phyloP scores from a whole-genome alignment of 2,329 filamentous ascomycete genomes.

The Penicillium digitatum region DNA sequence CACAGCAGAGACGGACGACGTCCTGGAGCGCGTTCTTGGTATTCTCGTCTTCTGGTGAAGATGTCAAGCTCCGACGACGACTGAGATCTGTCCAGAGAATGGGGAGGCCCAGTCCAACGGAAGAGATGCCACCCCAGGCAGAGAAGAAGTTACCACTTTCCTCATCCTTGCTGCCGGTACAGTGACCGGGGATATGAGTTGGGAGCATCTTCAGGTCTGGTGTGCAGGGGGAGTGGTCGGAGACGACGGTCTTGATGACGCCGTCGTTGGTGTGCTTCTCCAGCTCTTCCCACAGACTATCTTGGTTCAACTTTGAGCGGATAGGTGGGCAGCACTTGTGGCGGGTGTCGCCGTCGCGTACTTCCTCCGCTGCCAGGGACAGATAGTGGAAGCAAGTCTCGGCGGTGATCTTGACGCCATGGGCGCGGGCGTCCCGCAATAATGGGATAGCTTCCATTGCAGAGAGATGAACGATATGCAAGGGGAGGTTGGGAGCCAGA shows the following conservation, averaged over 20 bases:
- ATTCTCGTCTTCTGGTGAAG: slow-evolving; percentile 39
- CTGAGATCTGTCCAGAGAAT: slow-evolving; percentile 79
- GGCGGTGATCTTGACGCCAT: slow-evolving; percentile 80
- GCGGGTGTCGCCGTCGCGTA: slow-evolving; percentile 78
- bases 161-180: slow-evolving; percentile 31
- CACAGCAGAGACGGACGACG: slow-evolving; percentile 78
- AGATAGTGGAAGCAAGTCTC: slow-evolving; percentile 97
- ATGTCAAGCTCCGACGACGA: slow-evolving; percentile 51
- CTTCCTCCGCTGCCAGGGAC: slow-evolving; percentile 74
- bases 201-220: slow-evolving; percentile 89
- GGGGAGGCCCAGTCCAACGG: slow-evolving; percentile 84
- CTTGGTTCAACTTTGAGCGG: slow-evolving; percentile 73
- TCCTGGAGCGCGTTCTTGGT: slow-evolving; percentile 62
- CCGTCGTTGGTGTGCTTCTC: slow-evolving; percentile 57
- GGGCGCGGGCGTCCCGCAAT: slow-evolving; percentile 65
- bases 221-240: slow-evolving; percentile 94
- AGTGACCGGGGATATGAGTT: slow-evolving; percentile 56
- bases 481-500: slow-evolving; percentile 72
- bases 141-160: slow-evolving; percentile 81
- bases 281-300: slow-evolving; percentile 82
- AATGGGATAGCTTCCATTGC: slow-evolving; percentile 84
- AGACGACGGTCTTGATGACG: slow-evolving; percentile 87
- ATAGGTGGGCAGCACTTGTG: slow-evolving; percentile 97
- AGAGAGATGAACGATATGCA: slow-evolving; percentile 92
- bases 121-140: slow-evolving; percentile 94